Percentiles rank a stretch among this genome's conserved stretches.
Evolutionary conservation across 495 filamentous ascomycete genomes (phyloP).

Genomic region (Beverwykella pulmonaria): DNA sequence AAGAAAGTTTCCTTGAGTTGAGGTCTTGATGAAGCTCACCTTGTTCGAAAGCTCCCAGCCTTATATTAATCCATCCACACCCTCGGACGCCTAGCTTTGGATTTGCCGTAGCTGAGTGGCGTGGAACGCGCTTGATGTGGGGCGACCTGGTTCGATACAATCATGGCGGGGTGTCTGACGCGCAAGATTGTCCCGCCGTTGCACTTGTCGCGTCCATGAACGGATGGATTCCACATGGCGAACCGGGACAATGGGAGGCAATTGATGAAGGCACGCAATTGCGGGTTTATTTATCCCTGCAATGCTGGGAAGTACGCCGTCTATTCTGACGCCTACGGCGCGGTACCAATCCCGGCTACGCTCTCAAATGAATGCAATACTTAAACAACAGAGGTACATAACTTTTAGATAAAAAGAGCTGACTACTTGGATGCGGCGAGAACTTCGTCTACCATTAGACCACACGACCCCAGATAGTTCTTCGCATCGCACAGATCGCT

Average conservation of each 20-base stretch:
- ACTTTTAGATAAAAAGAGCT: conserved; percentile 10
- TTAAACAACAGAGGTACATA: not conserved
- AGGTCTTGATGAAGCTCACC: conserved; percentile 11
- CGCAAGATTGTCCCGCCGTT: conserved; percentile 13
- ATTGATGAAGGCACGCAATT: conserved; percentile 26
- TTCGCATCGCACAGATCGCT: conserved; percentile 52
- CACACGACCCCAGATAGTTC: conserved; percentile 55
- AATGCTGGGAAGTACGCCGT: conserved; percentile 18
- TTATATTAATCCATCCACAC: conserved; percentile 36
- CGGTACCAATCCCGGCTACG: not conserved
- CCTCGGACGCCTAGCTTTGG: conserved; percentile 18
- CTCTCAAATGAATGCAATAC: conserved; percentile 19
- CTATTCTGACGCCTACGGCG: conserved; percentile 22
- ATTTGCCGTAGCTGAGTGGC: conserved; percentile 36
- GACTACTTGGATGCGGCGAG: conserved; percentile 43
- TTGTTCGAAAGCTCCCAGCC: conserved; percentile 17
- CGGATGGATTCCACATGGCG: conserved; percentile 5
- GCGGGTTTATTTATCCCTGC: conserved; percentile 25
- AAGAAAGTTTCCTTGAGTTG: not conserved
- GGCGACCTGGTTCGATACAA: conserved; percentile 24
- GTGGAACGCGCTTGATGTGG: conserved; percentile 37
- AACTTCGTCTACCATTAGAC: conserved; percentile 56
- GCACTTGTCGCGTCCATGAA: conserved; percentile 1
- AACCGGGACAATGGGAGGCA: conserved; percentile 24
- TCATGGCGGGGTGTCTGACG: conserved; percentile 30